Evolutionary conservation across 352 stramenopile genomes (phyloP).

Genomic region (Globisporangium viniferum): DNA sequence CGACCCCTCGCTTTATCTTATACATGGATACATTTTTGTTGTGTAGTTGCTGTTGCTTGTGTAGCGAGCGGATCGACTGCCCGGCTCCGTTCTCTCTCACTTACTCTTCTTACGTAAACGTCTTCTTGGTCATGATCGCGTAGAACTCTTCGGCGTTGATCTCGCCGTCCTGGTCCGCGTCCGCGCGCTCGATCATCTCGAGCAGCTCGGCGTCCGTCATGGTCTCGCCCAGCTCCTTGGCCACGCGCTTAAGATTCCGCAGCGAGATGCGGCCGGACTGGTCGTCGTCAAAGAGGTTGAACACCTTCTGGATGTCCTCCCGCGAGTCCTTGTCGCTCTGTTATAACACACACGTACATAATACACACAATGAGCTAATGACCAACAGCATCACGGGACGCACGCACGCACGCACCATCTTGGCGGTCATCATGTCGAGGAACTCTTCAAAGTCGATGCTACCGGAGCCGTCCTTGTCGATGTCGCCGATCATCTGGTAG

Average conservation of each 20-base stretch:
- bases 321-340: constrained; percentile 93
- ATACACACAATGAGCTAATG: background rate
- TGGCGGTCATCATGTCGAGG: constrained; percentile 95
- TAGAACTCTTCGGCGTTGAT: constrained; percentile 98
- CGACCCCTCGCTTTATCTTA: background rate
- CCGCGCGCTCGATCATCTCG: constrained; percentile 98
- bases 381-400: background rate
- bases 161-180: constrained; percentile 94
- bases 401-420: constrained; percentile 67
- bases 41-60: background rate
- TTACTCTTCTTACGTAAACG: constrained; percentile 45
- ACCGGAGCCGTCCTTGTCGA: constrained; percentile 95
- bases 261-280: constrained; percentile 97
- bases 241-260: constrained; percentile 96
- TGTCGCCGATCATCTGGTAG: constrained; percentile 96
- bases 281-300: constrained; percentile 98
- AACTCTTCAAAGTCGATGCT: constrained; percentile 98
- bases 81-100: background rate
- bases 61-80: too few species aligned
- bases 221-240: constrained; percentile 98
- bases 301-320: constrained; percentile 96
- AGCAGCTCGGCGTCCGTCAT: constrained; percentile 99
- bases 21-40: constrained; percentile 14
- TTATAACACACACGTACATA: background rate
- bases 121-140: constrained; percentile 98